Conservation (phyloP, 768 basidiomycete species). For the Leccinellum luteum region DNA sequence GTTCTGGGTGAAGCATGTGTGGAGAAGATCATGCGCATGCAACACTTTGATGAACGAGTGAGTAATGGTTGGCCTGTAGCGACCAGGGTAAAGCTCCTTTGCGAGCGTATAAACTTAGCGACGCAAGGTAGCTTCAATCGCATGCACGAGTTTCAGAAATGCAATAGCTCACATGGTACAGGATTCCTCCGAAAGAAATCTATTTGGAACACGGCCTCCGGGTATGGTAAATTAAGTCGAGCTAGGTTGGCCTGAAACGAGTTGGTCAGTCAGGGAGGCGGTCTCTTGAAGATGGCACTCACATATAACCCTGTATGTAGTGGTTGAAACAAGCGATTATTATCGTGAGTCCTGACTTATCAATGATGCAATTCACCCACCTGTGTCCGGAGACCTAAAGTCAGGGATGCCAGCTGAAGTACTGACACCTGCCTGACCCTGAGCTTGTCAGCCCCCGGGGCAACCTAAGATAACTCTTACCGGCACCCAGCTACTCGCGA, state of each 20-base stretch:
- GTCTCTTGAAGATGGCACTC: conserved; percentile 5
- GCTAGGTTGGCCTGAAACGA: conserved; percentile 66
- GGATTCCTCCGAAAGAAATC: conserved; percentile 80
- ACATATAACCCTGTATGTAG: conserved; percentile 31
- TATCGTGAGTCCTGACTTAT: not conserved
- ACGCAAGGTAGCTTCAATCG: not conserved
- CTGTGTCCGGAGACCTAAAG: conserved; percentile 84
- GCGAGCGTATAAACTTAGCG: conserved; percentile 82
- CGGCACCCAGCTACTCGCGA: conserved; percentile 57
- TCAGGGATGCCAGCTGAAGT: conserved; percentile 87
- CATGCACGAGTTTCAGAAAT: not conserved
- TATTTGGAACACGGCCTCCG: conserved; percentile 95
- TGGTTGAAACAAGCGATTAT: not conserved
- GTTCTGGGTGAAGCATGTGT: conserved; percentile 85
- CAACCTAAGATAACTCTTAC: conserved; percentile 34
- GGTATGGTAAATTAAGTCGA: conserved; percentile 78
- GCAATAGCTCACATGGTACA: conserved; percentile 58
- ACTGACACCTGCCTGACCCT: conserved; percentile 52
- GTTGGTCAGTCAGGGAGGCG: not conserved
- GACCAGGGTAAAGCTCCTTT: conserved; percentile 89
- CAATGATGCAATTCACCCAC: conserved; percentile 35
- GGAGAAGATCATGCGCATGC: conserved; percentile 62
- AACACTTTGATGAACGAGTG: conserved; percentile 90
- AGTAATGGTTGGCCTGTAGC: conserved; percentile 81
- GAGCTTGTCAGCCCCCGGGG: not conserved